Evolutionary conservation across 1,139 yeast species (phyloP).

Genomic region (Saccharomyces hybrid): DNA sequence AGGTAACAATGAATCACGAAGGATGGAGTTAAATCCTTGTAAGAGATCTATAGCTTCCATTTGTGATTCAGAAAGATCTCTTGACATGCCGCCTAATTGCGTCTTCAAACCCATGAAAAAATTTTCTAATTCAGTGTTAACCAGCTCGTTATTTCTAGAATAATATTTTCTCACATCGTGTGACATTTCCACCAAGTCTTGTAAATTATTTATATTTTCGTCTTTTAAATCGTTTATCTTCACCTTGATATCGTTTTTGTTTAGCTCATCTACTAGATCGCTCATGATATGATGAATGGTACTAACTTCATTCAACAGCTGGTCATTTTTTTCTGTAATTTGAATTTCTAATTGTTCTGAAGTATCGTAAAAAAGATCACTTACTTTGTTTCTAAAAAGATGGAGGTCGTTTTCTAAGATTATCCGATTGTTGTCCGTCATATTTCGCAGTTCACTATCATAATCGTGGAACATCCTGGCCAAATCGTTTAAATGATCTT

Average conservation of each 20-base stretch:
- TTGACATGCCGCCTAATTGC: conserved; percentile 3
- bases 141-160: background rate
- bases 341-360: background rate
- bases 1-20: conserved; percentile 6
- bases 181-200: conserved; percentile 6
- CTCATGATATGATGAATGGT: background rate
- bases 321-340: background rate
- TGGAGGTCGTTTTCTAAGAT: conserved; percentile 5
- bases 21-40: conserved; percentile 6
- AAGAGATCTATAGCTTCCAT: conserved; percentile 6
- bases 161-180: background rate
- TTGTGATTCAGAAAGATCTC: conserved; percentile 1
- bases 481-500: background rate
- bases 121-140: background rate
- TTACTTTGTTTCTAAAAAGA: background rate
- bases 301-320: background rate
- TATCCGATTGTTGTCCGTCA: conserved; percentile 5
- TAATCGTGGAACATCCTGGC: conserved; percentile 6
- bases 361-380: background rate
- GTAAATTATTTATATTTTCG: conserved; percentile 10
- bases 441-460: conserved; percentile 9
- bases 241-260: conserved; percentile 6
- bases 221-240: conserved; percentile 11
- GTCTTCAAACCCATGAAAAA: conserved; percentile 1
- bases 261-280: conserved; percentile 5